Evolutionary conservation across 78 protist species (phyloP).

Genomic region (Dictyostelium brefeldianum): DNA sequence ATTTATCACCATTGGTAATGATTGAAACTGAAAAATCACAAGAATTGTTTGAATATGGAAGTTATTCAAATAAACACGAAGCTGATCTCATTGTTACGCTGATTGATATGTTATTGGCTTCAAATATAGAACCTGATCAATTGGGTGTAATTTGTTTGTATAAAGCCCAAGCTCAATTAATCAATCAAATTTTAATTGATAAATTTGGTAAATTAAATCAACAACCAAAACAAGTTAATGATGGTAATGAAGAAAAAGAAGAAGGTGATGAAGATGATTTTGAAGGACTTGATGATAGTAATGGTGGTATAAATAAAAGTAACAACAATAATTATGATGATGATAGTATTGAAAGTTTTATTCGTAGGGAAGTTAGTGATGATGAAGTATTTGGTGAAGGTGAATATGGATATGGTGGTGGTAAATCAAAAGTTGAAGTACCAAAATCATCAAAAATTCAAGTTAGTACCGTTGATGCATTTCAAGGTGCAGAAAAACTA

Average conservation of each 20-base stretch:
- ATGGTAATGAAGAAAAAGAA: not conserved
- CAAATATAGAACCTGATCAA: conserved; percentile 25
- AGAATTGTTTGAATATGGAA: conserved; percentile 32
- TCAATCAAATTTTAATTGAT: conserved; percentile 1
- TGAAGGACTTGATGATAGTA: not conserved
- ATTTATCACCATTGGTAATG: conserved; percentile 63
- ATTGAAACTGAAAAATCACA: conserved; percentile 7
- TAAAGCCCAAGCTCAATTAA: conserved; percentile 49
- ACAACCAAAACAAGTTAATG: not conserved
- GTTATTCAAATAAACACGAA: conserved; percentile 74
- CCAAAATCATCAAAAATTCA: not conserved
- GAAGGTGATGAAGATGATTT: conserved; percentile 8
- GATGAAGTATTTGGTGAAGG: too few species aligned
- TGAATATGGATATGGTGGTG: not conserved
- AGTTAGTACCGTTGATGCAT: conserved; percentile 90
- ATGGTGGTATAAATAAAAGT: not conserved
- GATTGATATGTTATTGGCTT: conserved; percentile 17
- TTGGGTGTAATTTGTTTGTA: conserved; percentile 89
- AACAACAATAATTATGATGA: not conserved
- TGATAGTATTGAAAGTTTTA: not conserved
- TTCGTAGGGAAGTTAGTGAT: too few species aligned
- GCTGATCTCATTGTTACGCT: conserved; percentile 6
- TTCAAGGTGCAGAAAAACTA: conserved; percentile 94
- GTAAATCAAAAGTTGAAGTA: not conserved
- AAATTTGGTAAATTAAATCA: conserved; percentile 7